Conservation (phyloP, 2,329 filamentous ascomycete species). For the Ploettnerulaceae sp. region DNA sequence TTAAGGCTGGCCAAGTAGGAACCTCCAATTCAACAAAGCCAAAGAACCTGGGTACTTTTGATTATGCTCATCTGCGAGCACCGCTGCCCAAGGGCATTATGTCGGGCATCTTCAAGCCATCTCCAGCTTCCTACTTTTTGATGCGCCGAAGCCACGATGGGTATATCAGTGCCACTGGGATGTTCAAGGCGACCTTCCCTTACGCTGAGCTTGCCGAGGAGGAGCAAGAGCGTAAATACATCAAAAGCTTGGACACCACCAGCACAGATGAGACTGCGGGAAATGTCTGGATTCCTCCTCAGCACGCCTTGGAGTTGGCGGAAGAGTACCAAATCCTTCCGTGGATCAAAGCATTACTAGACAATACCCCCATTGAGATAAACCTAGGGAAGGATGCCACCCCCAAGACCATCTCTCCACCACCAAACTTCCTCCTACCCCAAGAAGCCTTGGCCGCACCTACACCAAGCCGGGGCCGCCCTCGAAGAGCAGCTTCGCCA, state of each 20-base stretch:
- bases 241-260: conserved; percentile 77
- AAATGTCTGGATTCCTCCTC: conserved; percentile 91
- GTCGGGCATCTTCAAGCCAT: conserved; percentile 85
- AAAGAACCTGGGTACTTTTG: conserved; percentile 75
- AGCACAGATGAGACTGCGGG: conserved; percentile 91
- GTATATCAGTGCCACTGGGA: conserved; percentile 79
- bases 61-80: conserved; percentile 92
- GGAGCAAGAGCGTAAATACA: conserved; percentile 70
- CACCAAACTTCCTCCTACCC: conserved; percentile 63
- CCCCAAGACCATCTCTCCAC: conserved; percentile 71
- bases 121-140: conserved; percentile 88
- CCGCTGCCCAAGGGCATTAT: conserved; percentile 86
- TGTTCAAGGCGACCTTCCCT: conserved; percentile 88
- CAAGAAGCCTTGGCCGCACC: conserved; percentile 35
- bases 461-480: conserved; percentile 40
- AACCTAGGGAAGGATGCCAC: conserved; percentile 40
- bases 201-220: conserved; percentile 70
- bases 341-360: conserved; percentile 91
- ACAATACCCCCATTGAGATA: conserved; percentile 70
- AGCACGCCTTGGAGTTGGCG: conserved; percentile 73
- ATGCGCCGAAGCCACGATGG: conserved; percentile 88
- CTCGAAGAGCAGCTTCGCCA: conserved; percentile 55
- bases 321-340: conserved; percentile 79
- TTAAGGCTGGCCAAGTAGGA: conserved; percentile 72
- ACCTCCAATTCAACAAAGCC: conserved; percentile 67